Base-by-base conservation (phyloP, 208 protist species). In the Trypanosoma melophagium region DNA sequence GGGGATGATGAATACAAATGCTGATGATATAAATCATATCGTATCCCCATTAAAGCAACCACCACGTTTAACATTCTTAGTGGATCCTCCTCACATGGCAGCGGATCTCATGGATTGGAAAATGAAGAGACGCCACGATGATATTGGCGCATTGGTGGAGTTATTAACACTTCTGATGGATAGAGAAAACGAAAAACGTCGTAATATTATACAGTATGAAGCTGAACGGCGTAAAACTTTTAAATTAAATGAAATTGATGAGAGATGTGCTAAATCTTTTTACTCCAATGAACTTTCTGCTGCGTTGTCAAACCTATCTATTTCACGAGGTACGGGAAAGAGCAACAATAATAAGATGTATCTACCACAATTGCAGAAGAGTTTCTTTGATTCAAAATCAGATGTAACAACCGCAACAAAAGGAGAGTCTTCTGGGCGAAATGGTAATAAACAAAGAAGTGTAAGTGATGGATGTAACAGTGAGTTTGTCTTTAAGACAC, bases 71-170 rank as follows among this genome's bases (percentile, higher is more conserved):
- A 17, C 24, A 31, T 50, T 41, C 21, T 44, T 62, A 4, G 10
- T n/a, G 38, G 21, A 19, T 25, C 0, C 22, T 19, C 19, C 25
- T 25, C 10, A 9, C 1, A n/a, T n/a, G 9, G 44, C 28, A 5
- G 17, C 24, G 4, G 54, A 59, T 25, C 25, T 66, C 19, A 17
- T 25, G 19, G 60, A 66, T 35, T 66, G 60, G 60, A 66, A 66
- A 24, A 66, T 66, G 22, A 22, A n/a, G 7, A 53, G 60, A 19
- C 53, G 64, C 2, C 42, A 16, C 38, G 17, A 25, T 56, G 64
- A 69, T 52, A 69, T 69, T 59, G 64, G 53, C 8, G 64, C 64
- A 50, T 19, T 69, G 24, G 64, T 69, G 9, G 64, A 69, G 19
- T 50, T 69, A 12, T 53, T 41, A 28, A 13, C 28, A 17, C 52